Percentiles rank a stretch among this genome's conserved stretches.
Evolutionary conservation across 2,329 filamentous ascomycete species (phyloP).

Genomic region (Triangularia setosa): DNA sequence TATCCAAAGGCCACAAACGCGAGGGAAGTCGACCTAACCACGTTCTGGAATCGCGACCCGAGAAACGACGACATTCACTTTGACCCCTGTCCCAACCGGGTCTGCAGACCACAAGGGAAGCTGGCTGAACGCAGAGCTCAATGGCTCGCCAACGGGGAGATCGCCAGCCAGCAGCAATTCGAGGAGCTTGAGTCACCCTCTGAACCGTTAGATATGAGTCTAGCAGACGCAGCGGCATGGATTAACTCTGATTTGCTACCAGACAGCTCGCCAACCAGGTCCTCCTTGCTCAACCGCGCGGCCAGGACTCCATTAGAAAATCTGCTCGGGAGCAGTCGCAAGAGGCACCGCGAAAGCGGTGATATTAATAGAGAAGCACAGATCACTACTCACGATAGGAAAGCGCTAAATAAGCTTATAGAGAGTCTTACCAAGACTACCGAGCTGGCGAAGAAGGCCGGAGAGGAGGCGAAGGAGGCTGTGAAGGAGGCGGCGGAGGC

Average conservation of each 20-base stretch:
- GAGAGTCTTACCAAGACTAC: neutral
- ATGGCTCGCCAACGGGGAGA: neutral
- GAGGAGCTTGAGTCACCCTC: neutral
- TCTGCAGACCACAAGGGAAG: neutral
- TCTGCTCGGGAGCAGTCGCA: neutral
- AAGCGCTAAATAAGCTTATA: neutral
- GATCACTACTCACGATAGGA: neutral
- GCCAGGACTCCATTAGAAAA: neutral
- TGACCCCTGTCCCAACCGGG: neutral
- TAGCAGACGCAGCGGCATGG: no score
- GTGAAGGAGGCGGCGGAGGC: neutral
- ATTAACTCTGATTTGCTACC: no score
- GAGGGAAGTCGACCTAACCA: neutral
- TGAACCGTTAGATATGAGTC: no score
- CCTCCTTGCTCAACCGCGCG: neutral
- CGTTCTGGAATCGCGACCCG: neutral
- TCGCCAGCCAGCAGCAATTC: neutral
- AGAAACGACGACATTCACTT: neutral
- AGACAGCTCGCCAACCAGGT: no score
- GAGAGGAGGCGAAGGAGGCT: neutral
- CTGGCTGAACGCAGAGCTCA: neutral
- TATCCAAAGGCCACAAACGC: neutral
- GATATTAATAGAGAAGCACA: neutral
- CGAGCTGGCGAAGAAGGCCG: neutral
- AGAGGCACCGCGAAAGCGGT: neutral